Conservation (phyloP, 2,329 filamentous ascomycete species). For the Hymenoscyphus fraxineus region DNA sequence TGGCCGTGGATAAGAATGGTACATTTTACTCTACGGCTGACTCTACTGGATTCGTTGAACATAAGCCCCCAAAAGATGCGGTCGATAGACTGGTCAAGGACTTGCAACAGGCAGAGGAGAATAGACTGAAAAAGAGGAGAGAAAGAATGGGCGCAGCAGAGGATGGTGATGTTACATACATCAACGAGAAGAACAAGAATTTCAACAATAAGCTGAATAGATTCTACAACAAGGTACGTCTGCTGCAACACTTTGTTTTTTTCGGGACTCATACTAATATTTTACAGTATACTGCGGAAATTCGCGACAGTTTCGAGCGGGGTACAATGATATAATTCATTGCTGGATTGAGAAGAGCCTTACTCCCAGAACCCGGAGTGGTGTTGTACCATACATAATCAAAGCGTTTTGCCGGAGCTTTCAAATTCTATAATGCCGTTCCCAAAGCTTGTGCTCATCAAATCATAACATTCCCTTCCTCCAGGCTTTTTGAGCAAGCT, state of each 20-base stretch:
- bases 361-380: neutral
- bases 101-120: conserved; percentile 82
- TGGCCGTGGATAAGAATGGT: conserved; percentile 88
- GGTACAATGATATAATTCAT: conserved; percentile 78
- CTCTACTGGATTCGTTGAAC: conserved; percentile 74
- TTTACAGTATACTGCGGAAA: conserved; percentile 80
- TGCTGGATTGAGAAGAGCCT: conserved; percentile 8
- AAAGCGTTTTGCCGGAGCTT: neutral
- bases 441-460: conserved; percentile 2
- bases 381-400: conserved; percentile 16
- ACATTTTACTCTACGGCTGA: conserved; percentile 88
- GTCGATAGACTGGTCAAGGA: conserved; percentile 86
- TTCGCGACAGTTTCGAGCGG: conserved; percentile 94
- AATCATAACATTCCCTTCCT: conserved; percentile 78
- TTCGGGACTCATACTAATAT: conserved; percentile 24
- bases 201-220: conserved; percentile 96
- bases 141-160: conserved; percentile 74
- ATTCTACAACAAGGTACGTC: conserved; percentile 83
- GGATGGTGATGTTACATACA: conserved; percentile 92
- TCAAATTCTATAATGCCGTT: conserved; percentile 8
- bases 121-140: conserved; percentile 77
- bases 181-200: conserved; percentile 99
- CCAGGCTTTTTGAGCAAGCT: conserved; percentile 78
- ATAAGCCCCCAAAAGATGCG: conserved; percentile 80
- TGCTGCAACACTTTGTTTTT: neutral